phyloP scores from a whole-genome alignment of 305 asterid species.

The Plantago coronopus region DNA sequence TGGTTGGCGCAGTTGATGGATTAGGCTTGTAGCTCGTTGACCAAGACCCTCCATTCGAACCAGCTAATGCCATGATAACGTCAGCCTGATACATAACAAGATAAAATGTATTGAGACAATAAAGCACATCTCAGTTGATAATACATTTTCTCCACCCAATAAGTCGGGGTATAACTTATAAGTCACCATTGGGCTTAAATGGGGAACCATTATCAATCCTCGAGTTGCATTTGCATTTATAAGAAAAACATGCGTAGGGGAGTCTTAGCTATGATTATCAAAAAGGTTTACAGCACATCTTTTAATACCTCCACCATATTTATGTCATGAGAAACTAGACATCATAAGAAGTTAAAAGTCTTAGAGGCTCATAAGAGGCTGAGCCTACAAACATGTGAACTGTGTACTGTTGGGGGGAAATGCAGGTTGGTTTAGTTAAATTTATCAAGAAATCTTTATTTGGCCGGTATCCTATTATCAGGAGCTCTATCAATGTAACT shows the following conservation, averaged over 20 bases:
- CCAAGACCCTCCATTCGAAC: slow-evolving; percentile 93
- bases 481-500: neutral
- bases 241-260: no score
- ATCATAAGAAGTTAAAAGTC: no score
- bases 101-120: slow-evolving; percentile 1
- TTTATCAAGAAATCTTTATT: no score
- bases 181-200: no score
- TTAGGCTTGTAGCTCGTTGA: slow-evolving; percentile 61
- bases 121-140: no score
- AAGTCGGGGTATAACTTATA: no score
- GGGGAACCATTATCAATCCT: no score
- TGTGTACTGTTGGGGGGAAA: neutral
- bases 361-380: no score
- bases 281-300: neutral
- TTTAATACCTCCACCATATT: neutral
- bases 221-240: no score
- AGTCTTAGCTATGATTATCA: neutral
- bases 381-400: neutral
- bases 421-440: neutral
- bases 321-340: no score
- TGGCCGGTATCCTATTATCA: neutral
- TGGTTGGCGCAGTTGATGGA: slow-evolving; percentile 33
- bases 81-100: slow-evolving; percentile 60
- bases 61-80: slow-evolving; percentile 84
- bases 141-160: no score